phyloP scores from a whole-genome alignment of 2,329 filamentous ascomycete species.

The Microdochium bolleyi region DNA sequence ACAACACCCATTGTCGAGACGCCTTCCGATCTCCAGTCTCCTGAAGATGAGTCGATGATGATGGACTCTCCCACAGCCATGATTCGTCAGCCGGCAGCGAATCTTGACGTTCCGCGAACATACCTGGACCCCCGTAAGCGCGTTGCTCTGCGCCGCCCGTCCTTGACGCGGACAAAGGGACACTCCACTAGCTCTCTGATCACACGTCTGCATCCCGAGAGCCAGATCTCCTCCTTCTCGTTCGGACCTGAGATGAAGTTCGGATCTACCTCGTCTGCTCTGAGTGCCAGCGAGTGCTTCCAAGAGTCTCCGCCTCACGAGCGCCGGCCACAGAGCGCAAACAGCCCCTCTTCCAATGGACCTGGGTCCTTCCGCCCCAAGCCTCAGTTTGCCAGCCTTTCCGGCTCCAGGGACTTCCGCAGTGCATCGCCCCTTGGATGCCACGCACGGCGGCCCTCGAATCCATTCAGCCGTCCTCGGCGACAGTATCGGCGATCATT shows the following conservation, averaged over 20 bases:
- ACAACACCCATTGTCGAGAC: conserved; percentile 29
- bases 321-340: conserved; percentile 50
- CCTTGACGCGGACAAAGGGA: conserved; percentile 66
- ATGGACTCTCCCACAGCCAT: conserved; percentile 48
- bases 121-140: conserved; percentile 55
- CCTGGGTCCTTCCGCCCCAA: conserved; percentile 56
- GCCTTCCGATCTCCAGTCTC: neutral
- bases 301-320: conserved; percentile 71
- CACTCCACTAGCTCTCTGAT: conserved; percentile 61
- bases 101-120: conserved; percentile 40
- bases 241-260: conserved; percentile 48
- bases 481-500: conserved; percentile 87
- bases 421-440: conserved; percentile 68
- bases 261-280: conserved; percentile 45
- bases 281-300: conserved; percentile 75
- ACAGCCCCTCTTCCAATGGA: conserved; percentile 46
- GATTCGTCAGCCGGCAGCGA: conserved; percentile 29
- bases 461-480: conserved; percentile 65
- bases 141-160: conserved; percentile 61
- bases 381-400: conserved; percentile 55
- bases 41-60: conserved; percentile 34
- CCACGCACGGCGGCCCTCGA: conserved; percentile 66
- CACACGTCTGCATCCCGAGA: conserved; percentile 52
- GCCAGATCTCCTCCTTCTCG: conserved; percentile 63
- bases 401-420: conserved; percentile 42